phyloP scores from a whole-genome alignment of 2,329 filamentous ascomycete genomes.

The Colletotrichum falcatum region DNA sequence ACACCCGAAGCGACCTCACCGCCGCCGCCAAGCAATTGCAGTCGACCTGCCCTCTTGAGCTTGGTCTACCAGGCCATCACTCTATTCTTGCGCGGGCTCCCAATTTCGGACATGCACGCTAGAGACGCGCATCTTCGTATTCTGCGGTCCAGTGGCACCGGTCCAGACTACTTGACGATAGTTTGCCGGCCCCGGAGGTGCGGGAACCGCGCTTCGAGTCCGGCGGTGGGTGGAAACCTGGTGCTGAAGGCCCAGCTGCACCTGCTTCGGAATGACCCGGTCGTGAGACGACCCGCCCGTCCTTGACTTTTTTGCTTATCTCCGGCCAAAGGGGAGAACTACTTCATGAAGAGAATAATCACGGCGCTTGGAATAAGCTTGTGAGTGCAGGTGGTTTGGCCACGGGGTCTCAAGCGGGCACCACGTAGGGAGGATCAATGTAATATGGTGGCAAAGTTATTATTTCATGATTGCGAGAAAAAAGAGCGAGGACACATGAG shows the following conservation, averaged over 20 bases:
- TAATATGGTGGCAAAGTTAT: slow-evolving; percentile 1
- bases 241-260: no score
- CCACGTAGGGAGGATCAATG: neutral
- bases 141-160: neutral
- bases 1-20: slow-evolving; percentile 29
- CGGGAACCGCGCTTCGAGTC: neutral
- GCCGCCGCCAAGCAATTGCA: slow-evolving; percentile 23
- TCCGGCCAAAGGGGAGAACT: neutral
- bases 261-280: neutral
- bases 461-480: slow-evolving; percentile 19
- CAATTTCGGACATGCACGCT: slow-evolving; percentile 16
- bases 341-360: no score
- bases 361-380: no score
- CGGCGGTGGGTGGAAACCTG: neutral
- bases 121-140: slow-evolving; percentile 25
- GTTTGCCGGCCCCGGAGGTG: neutral
- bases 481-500: slow-evolving; percentile 8
- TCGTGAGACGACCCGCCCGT: neutral
- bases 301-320: neutral
- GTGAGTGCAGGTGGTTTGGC: no score
- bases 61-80: slow-evolving; percentile 12
- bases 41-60: slow-evolving; percentile 37
- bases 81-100: neutral
- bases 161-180: neutral
- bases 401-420: no score